Base-by-base conservation (phyloP, 306 rosid species). In the Quercus glauca region DNA sequence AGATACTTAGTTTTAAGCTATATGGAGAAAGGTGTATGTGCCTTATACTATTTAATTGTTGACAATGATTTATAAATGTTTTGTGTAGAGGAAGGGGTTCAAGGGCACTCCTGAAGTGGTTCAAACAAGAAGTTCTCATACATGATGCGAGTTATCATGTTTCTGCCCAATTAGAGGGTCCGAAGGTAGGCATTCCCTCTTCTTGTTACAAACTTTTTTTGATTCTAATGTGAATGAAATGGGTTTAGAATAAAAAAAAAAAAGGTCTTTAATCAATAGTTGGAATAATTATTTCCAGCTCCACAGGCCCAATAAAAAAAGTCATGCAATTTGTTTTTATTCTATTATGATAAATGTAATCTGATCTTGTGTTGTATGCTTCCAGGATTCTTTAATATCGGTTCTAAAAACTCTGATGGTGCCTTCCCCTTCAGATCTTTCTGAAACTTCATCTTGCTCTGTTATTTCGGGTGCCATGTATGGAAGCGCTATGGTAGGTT, bases 131-230 rank as follows among this genome's bases (percentile, higher is more conserved):
- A 76, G 87, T 82, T 81, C 86, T 94, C 10, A 67, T 88, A 61
- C 97, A 92, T 77, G 97, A 94, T 80, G 91, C 97, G 23, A 94
- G 94, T 82, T 94, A 94, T 82, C 76, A 77, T 73, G 83, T 78
- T 81, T 89, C 97, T 52, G 55, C 92, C 43, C 94, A 92, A 71
- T 85, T 94, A 89, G 98, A 91, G 87, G 98, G 98, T 85, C 89
- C 89, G 17, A 89, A 90, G 96, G 98, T 87, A 75, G 61, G 25
- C 75, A 61, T 71, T 78, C 26, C 41, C 64, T 53, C 35, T 52
- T 6, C 59, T 80, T 76, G 35, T 28, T 63, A 15, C 41, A 29
- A 43, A 65, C 18, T 53, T 73, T 56, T 52, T 45, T 28, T 28
- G 17, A 17, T 55, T 35, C 14, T 61, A 52, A 29, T 2, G 18